These are phyloP conservation scores for Emmonsia crescens DNA, from an alignment of 2,329 filamentous ascomycete genomes.

Conservation along the genomic window DNA sequence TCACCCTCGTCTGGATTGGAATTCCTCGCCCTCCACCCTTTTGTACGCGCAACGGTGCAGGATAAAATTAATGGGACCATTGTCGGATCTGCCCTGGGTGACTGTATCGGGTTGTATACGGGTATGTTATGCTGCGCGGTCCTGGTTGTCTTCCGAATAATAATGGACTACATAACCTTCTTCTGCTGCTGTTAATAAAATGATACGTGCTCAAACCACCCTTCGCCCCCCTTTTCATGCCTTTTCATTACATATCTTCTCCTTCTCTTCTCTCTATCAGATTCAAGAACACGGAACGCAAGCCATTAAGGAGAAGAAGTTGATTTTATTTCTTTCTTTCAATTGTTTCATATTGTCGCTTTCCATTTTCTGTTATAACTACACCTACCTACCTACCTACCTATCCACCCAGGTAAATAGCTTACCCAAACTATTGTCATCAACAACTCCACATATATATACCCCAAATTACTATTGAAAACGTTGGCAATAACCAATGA, in stretches of 20 bases:
- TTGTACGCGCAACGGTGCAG: conserved; percentile 19
- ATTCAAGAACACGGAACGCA: neutral
- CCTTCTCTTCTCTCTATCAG: no score
- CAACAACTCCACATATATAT: no score
- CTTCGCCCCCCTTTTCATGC: no score
- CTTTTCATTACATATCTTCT: no score
- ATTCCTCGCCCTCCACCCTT: conserved; percentile 22
- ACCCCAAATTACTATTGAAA: neutral
- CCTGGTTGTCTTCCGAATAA: neutral
- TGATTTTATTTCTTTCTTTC: no score
- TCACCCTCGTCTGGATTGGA: neutral
- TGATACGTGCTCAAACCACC: no score
- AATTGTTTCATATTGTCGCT: neutral
- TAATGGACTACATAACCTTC: no score
- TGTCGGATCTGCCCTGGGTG: conserved; percentile 43
- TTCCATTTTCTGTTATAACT: neutral
- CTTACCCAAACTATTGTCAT: no score
- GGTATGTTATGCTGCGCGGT: conserved; percentile 8
- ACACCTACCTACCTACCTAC: no score
- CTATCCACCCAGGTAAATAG: no score
- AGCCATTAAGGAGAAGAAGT: neutral
- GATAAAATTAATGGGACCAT: conserved; percentile 37
- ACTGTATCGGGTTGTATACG: conserved; percentile 46
- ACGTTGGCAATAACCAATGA: neutral
- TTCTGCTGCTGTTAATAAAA: no score